Conservation (phyloP, 306 rosid genomes). For the Luffa acutangula region DNA sequence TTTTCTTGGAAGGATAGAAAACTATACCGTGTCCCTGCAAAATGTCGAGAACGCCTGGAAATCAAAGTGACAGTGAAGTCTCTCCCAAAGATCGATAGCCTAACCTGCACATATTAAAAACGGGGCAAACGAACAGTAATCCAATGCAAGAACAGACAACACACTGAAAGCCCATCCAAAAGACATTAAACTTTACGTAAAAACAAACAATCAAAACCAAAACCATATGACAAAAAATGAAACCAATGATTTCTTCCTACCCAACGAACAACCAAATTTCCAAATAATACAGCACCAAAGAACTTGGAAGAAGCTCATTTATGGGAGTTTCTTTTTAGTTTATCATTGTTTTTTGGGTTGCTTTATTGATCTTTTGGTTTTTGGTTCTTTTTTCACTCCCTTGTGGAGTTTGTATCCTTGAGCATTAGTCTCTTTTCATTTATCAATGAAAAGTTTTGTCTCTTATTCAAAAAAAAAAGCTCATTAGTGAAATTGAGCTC, state of each 20-base stretch:
- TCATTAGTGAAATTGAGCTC: neutral
- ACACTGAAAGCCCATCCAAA: neutral
- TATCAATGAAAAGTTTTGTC: too few species aligned
- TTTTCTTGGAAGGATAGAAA: neutral
- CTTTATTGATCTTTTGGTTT: too few species aligned
- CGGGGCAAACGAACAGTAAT: neutral
- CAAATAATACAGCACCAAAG: too few species aligned
- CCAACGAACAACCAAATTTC: neutral
- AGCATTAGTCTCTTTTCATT: too few species aligned
- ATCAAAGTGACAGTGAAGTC: slow-evolving; percentile 76
- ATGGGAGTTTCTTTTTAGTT: too few species aligned
- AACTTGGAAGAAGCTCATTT: too few species aligned
- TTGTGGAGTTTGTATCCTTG: too few species aligned
- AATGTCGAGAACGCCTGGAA: slow-evolving; percentile 93
- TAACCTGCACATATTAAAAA: slow-evolving; percentile 36
- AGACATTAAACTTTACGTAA: neutral
- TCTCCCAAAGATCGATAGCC: slow-evolving; percentile 85
- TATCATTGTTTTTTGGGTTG: too few species aligned
- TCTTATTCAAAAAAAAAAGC: neutral
- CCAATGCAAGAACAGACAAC: neutral
- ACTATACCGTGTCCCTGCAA: slow-evolving; percentile 95
- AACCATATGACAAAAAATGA: neutral
- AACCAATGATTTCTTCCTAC: neutral
- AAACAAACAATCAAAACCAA: neutral
- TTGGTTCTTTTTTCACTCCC: too few species aligned